These are phyloP conservation scores for Chlorella sp. DNA, from an alignment of 139 green algal species.

Conservation along the genomic window DNA sequence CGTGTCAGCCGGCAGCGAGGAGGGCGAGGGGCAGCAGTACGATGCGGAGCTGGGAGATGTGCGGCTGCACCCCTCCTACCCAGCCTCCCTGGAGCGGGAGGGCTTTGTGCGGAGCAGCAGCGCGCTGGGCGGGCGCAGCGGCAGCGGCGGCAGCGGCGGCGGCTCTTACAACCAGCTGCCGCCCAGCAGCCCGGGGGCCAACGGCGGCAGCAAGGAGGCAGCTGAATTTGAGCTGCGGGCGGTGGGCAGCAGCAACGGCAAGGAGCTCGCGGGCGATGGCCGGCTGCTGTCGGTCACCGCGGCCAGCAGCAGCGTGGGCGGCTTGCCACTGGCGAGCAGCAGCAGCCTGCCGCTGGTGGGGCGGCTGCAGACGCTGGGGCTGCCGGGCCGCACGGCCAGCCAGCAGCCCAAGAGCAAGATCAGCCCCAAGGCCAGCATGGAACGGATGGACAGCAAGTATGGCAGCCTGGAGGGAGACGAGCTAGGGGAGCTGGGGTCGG, in stretches of 20 bases:
- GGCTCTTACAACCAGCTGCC: background rate
- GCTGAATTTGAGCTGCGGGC: background rate
- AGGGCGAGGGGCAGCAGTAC: background rate
- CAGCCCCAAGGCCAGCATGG: conserved; percentile 3
- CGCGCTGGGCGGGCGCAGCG: background rate
- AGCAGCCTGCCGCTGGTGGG: too few species aligned
- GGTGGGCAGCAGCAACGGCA: background rate
- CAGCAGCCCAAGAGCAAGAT: conserved; percentile 2
- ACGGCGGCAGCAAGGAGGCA: too few species aligned
- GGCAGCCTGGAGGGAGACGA: background rate
- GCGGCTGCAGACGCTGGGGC: background rate
- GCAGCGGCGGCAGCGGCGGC: background rate
- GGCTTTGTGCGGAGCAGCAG: conserved; percentile 28
- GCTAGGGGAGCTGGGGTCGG: background rate
- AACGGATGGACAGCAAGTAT: background rate
- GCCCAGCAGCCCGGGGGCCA: too few species aligned
- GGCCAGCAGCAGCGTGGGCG: conserved; percentile 10
- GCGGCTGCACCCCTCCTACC: conserved; percentile 16
- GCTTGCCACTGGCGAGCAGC: too few species aligned
- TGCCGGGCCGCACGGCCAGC: background rate
- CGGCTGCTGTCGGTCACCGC: conserved; percentile 14
- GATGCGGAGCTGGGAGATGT: background rate
- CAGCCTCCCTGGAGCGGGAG: conserved; percentile 35
- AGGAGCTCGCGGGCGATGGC: background rate
- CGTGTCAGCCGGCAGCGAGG: background rate